Conservation (phyloP, 2,329 filamentous ascomycete genomes). For the Bipolaris bicolor region DNA sequence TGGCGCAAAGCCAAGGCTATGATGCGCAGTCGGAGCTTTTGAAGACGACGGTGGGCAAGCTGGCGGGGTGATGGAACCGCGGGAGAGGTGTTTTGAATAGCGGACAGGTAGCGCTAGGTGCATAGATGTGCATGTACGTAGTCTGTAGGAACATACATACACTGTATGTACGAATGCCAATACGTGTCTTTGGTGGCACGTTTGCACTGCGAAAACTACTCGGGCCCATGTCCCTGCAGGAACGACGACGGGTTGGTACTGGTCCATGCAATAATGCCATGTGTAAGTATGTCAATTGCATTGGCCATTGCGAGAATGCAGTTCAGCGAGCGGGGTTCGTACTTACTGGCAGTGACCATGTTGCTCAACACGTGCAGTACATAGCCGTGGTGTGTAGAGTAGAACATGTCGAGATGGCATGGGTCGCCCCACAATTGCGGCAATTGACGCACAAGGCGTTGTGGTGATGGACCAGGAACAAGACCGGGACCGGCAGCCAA, state of each 20-base stretch:
- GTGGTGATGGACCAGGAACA: slow-evolving; percentile 20
- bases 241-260: slow-evolving; percentile 5
- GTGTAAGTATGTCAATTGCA: background rate
- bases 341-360: too few relatives aligned
- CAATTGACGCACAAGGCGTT: slow-evolving; percentile 18
- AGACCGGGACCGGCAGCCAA: slow-evolving; percentile 29
- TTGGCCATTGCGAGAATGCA: background rate
- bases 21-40: slow-evolving; percentile 11
- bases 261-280: background rate
- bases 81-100: background rate
- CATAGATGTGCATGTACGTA: background rate
- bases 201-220: slow-evolving; percentile 15
- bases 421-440: slow-evolving; percentile 15
- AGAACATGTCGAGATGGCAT: slow-evolving; percentile 1
- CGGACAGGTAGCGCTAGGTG: too few relatives aligned
- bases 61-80: slow-evolving; percentile 16
- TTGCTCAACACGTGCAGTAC: too few relatives aligned
- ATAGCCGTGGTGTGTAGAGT: background rate
- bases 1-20: slow-evolving; percentile 44
- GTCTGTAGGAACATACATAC: background rate
- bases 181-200: slow-evolving; percentile 12
- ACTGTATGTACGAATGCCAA: background rate
- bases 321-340: background rate
- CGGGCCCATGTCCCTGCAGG: slow-evolving; percentile 4
- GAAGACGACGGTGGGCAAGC: slow-evolving; percentile 6